Evolutionary conservation across 2,329 filamentous ascomycete species (phyloP), one percentile per base, ranked within the genome.

Genomic region (Davidsoniella eucalypti): DNA sequence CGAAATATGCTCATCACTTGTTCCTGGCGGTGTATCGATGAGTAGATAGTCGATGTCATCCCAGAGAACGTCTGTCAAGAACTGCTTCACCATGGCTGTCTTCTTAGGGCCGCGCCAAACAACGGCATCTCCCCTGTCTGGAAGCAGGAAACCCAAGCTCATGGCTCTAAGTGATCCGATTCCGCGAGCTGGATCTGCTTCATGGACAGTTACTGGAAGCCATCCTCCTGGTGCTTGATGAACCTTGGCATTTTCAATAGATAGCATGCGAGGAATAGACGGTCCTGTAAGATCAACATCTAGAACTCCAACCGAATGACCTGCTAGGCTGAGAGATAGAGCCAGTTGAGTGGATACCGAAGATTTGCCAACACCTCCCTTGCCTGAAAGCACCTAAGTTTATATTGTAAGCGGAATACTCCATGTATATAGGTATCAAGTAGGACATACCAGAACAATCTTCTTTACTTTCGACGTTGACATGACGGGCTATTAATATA

Each of bases 101-200:
- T 98, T 98, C 67, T 98, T 98, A 2, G 92, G 92, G 0, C 92
- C 92, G 49, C 92, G 78, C 92, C 92, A 98, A 38, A 98, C 92
- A 0, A 98, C 88, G 0, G 92, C 90, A 58, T 95, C 87, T 55
- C 84, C 85, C 58, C 90, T 73, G 54, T 80, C 77, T 3, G 82
- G 80, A 5, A 98, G 73, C 5, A 98, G 74, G 59, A 98, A 96
- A 2, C 88, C 92, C 1, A 98, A 71, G 50, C 87, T 94, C 84
- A 96, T 95, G 63, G 87, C 92, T 54, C 78, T 75, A 8, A 90
- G 70, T 33, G 79, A 69, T 1, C 84, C 84, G 21, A 79, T 66
- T 2, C 70, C 71, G 25, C 63, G 61, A 5, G 64, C 60, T 3
- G 67, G 59, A 56, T 76, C 66, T 7, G 75, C 72, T 8, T 76